Evolutionary conservation across 1,139 yeast genomes (phyloP), one percentile per base, ranked within the genome.

Genomic region (Kazachstania sp.): DNA sequence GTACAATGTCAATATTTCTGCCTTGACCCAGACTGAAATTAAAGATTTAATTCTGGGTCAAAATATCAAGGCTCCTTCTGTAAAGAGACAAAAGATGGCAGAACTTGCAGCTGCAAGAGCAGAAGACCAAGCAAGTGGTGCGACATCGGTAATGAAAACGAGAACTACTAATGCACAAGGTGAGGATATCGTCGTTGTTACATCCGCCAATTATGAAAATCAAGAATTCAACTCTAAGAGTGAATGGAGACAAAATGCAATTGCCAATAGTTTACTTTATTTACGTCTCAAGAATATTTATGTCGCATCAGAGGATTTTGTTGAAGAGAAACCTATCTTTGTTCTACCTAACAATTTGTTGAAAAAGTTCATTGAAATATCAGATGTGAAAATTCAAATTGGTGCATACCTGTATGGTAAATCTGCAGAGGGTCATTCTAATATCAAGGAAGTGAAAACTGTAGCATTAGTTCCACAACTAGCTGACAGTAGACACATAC

Each of bases 21-120:
- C 96, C 0, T 72, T 94, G 53, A 94, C 98, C 0, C 96, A 90
- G 65, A 81, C 88, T 16, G 98, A 94, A 68, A 86, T 94, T 37
- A 77, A 97, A 48, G 98, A 94, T 67, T 76, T 94, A 60, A 90
- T 94, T 49, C 74, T 94, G 49, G 99, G 98, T 20, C 97, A 92
- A 70, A 95, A 87, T 55, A 83, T 92, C 49, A 79, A 80, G 58
- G 95, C 95, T 0, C 96, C 97, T 8, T 86, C 96, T 0, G 82
- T 79, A 19, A 78, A 83, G 57, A 75, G 97, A 56, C 86, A 81
- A 63, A 86, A 83, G 58, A 77, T 86, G 65, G 82, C 92, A 1
- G 92, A 85, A 48, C 73, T 87, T 48, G 96, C 87, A 53, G 78
- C 77, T 12, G 72, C 77, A 23, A 71, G 72, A 45, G 66, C 65